Percentiles rank a stretch among this genome's conserved stretches.
phyloP scores from a whole-genome alignment of 345 rosid genomes.

The Capsella bursapastoris region DNA sequence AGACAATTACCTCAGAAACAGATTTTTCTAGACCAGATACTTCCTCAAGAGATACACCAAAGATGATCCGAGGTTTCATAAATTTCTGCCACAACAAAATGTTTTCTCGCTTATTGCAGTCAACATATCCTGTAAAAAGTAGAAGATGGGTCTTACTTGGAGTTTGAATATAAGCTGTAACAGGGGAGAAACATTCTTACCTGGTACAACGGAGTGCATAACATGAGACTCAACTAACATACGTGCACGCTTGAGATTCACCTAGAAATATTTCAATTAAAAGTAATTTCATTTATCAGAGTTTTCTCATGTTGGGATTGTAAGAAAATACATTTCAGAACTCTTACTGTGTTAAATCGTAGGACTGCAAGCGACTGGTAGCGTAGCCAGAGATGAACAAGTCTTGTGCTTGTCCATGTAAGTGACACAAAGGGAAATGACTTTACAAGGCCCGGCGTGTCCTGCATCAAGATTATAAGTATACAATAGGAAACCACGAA shows the following conservation, averaged over 20 bases:
- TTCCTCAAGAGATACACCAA: constrained; percentile 79
- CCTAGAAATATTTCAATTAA: constrained; percentile 50
- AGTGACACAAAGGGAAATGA: constrained; percentile 66
- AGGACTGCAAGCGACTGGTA: constrained; percentile 82
- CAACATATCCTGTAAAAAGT: constrained; percentile 63
- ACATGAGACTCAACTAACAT: constrained; percentile 78
- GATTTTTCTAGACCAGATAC: constrained; percentile 61
- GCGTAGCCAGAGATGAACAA: constrained; percentile 89
- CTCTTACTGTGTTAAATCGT: constrained; percentile 68
- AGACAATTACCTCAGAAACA: constrained; percentile 54
- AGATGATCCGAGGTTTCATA: constrained; percentile 72
- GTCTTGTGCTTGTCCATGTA: constrained; percentile 78
- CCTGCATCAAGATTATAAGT: constrained; percentile 57
- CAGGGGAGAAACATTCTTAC: constrained; percentile 45
- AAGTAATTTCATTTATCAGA: not conserved
- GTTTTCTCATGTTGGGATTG: constrained; percentile 9
- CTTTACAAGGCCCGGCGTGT: constrained; percentile 80
- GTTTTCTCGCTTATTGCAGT: constrained; percentile 79
- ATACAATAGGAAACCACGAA: constrained; percentile 27
- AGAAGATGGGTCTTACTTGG: constrained; percentile 12
- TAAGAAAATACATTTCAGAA: constrained; percentile 9
- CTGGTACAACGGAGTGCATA: constrained; percentile 58
- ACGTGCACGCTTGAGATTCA: constrained; percentile 96
- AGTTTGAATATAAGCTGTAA: not conserved
- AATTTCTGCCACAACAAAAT: constrained; percentile 81